Base-by-base conservation (phyloP, 441 rosid species). In the Euphorbia schlechtendalii region DNA sequence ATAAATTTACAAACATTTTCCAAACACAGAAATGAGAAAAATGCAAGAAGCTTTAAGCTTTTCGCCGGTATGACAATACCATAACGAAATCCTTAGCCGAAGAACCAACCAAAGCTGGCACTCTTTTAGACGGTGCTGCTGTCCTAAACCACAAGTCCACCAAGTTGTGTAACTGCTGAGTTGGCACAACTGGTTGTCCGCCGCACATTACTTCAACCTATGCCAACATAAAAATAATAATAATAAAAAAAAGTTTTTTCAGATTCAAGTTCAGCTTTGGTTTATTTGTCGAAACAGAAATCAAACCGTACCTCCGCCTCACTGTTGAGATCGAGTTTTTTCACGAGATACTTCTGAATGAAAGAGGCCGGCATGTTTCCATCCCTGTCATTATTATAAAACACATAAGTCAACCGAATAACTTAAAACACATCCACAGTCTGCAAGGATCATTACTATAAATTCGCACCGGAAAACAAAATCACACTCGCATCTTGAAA, bases 301-400 rank as follows among this genome's bases (percentile, higher is more conserved):
- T n/a, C n/a, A n/a, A n/a, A n/a, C n/a, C n/a, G n/a, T 64, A 82
- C 94, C 90, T 87, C 90, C 21, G 86, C 58, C 68, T 85, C 90
- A 43, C 72, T 73, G 30, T 70, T 48, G 34, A 87, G 90, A 69
- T 82, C 72, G 30, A 87, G 87, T 76, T 87, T 87, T 77, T 83
- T 77, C 22, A 78, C 86, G 30, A 87, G 80, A 79, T 87, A 87
- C 71, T 85, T 87, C 65, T 82, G 88, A 70, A 87, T 83, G 76
- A 76, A 75, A 1, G 87, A 87, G 68, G 80, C 84, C 0, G 90
- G 86, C 79, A 80, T 77, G 62, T 73, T 81, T 46, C 90, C 84
- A 71, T 87, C 93, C 85, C 93, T 87, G 78, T 62, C 14, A 10
- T n/a, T n/a, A n/a, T n/a, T n/a, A n/a, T n/a, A n/a, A n/a, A n/a